Percentiles rank a stretch among this genome's conserved stretches.
phyloP scores from a whole-genome alignment of 305 asterid genomes.

The Rubia tinctorum region DNA sequence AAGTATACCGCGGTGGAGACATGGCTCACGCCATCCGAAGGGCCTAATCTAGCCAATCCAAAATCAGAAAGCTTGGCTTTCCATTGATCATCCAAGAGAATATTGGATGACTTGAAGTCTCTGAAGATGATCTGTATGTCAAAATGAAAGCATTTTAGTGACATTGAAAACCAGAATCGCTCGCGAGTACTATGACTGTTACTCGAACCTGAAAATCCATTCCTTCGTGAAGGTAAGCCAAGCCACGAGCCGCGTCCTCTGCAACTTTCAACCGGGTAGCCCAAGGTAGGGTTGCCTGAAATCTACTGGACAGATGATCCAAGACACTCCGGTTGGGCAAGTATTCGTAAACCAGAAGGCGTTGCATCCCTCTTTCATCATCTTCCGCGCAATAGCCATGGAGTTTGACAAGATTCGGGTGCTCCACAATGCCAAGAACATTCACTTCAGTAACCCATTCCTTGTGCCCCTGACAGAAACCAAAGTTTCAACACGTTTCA shows the following conservation, averaged over 20 bases:
- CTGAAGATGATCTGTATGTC: slow-evolving; percentile 73
- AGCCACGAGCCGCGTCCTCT: slow-evolving; percentile 74
- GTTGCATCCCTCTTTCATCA: slow-evolving; percentile 90
- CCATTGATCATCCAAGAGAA: slow-evolving; percentile 84
- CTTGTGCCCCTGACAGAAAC: slow-evolving; percentile 65
- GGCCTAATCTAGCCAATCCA: slow-evolving; percentile 86
- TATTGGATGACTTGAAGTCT: slow-evolving; percentile 91
- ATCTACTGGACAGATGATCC: slow-evolving; percentile 70
- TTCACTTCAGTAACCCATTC: slow-evolving; percentile 98
- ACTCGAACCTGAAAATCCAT: slow-evolving; percentile 82
- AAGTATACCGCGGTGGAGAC: slow-evolving; percentile 74
- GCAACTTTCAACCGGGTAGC: slow-evolving; percentile 62
- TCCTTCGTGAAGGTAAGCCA: slow-evolving; percentile 89
- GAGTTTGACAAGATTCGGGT: slow-evolving; percentile 79
- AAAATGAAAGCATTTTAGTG: slow-evolving; percentile 3
- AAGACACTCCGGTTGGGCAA: slow-evolving; percentile 74
- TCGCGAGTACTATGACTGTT: not conserved
- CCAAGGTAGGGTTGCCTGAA: slow-evolving; percentile 77
- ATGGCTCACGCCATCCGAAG: slow-evolving; percentile 77
- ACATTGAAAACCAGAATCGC: not conserved
- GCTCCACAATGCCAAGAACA: slow-evolving; percentile 82
- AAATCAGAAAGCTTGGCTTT: slow-evolving; percentile 91
- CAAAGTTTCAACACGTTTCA: slow-evolving; percentile 3
- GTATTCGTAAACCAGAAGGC: slow-evolving; percentile 78
- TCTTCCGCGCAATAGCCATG: slow-evolving; percentile 89